Evolutionary conservation across 768 basidiomycete genomes (phyloP), one percentile per base, ranked within the genome.

Genomic region (Pisolithus orientalis): DNA sequence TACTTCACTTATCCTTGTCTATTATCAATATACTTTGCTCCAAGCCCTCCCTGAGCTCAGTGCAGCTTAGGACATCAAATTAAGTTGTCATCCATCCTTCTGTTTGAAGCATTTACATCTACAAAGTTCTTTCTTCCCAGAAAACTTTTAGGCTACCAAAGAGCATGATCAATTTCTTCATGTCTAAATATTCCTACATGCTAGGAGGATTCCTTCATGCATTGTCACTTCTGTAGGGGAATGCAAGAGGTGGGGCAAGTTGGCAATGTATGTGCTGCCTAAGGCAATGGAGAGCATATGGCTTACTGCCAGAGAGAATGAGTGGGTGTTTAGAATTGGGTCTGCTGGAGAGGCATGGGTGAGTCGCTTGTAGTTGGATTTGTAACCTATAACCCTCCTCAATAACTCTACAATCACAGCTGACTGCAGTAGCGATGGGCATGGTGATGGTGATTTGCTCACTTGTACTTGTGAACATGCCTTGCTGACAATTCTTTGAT

Each of bases 181-280:
- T 80, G 13, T 83, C 84, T 39, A 88, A 84, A 60, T 75, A 74
- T 37, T 82, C 85, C 25, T 93, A 85, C 69, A 90, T 80, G 79
- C 31, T 90, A 2, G 75, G 81, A 3, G 94, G 94, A 0, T 74
- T 90, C 40, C 67, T 84, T 6, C 75, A 86, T 9, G 92, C 90
- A 10, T 59, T 95, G 11, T 78, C 90, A 6, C 70, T 98, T 45
- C 96, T 52, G 78, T 94, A 3, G 95, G 97, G 62, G 94, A 91
- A 62, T 85, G 81, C 72, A 79, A 85, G 60, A 76, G 95, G n/a
- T 78, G 94, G 5, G 87, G 82, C 1, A 95, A 98, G 70, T 72
- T 97, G 57, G 92, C 94, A 54, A 90, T 93, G 92, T 93, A 87
- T 64, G 86, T 84, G 2, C 70, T 97, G 25, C 95, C 95, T 4